Evolutionary conservation across 1,284 basidiomycete genomes (phyloP).

Genomic region (Hemileia vastatrix): DNA sequence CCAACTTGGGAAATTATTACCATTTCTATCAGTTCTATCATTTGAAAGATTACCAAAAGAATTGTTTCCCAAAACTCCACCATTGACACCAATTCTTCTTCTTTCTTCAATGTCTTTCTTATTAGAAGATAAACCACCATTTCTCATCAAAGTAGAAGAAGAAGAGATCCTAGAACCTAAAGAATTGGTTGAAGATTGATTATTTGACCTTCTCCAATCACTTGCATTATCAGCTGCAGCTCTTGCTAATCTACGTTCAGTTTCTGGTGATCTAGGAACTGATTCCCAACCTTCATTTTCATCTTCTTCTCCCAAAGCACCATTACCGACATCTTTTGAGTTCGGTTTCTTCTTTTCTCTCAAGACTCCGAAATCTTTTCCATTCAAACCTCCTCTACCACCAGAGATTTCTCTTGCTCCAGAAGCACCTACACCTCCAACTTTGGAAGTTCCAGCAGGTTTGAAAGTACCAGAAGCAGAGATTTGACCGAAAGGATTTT

Average conservation of each 20-base stretch:
- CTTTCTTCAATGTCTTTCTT: conserved; percentile 1
- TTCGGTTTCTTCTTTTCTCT: conserved; percentile 17
- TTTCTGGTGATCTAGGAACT: conserved; percentile 27
- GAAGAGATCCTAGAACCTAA: conserved; percentile 15
- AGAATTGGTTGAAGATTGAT: conserved; percentile 18
- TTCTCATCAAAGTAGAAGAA: background rate
- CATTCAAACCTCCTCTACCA: background rate
- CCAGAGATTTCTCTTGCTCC: background rate
- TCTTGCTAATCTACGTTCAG: conserved; percentile 18
- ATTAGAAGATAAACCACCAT: background rate
- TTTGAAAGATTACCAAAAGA: background rate
- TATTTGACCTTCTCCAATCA: conserved; percentile 30
- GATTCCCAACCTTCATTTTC: conserved; percentile 27
- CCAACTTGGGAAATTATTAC: conserved; percentile 15
- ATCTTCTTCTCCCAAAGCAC: background rate
- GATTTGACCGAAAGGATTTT: conserved; percentile 37
- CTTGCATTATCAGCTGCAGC: conserved; percentile 29
- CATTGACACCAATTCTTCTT: background rate
- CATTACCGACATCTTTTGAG: conserved; percentile 9
- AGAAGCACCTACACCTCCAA: background rate
- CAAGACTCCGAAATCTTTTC: background rate
- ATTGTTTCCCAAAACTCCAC: conserved; percentile 4
- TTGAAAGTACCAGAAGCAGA: conserved; percentile 36
- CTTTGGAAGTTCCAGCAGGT: conserved; percentile 31
- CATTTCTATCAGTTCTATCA: background rate